Percentiles rank a stretch among this genome's conserved stretches.
These are phyloP conservation scores for Grifola frondosa DNA, from an alignment of 1,284 basidiomycete genomes.

Conservation along the genomic window DNA sequence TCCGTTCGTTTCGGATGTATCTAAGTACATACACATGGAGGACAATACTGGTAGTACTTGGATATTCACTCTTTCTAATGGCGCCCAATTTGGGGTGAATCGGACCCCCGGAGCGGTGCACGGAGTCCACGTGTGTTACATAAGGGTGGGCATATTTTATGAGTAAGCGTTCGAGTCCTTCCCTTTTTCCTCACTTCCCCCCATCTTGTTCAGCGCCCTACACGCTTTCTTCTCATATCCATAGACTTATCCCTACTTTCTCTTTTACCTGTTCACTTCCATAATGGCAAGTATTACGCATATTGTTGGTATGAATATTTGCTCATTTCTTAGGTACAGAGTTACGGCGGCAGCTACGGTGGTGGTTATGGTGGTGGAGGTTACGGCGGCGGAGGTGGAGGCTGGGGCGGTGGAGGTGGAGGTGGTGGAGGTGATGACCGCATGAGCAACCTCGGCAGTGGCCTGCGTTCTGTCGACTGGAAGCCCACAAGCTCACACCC, in stretches of 20 bases:
- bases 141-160: constrained; percentile 1
- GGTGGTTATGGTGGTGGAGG: constrained; percentile 31
- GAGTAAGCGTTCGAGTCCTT: no score
- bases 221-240: no score
- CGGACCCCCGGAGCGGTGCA: constrained; percentile 1
- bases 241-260: constrained; percentile 9
- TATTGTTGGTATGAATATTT: background rate
- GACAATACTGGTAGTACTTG: no score
- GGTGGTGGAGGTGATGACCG: constrained; percentile 65
- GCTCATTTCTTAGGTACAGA: constrained; percentile 18
- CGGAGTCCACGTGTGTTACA: constrained; percentile 7
- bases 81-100: no score
- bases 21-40: no score
- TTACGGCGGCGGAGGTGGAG: constrained; percentile 45
- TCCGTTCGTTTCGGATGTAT: no score
- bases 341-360: constrained; percentile 33
- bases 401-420: constrained; percentile 55
- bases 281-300: constrained; percentile 35
- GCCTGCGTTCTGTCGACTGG: constrained; percentile 90
- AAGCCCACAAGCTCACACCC: constrained; percentile 66
- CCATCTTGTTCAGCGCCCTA: constrained; percentile 11
- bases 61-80: no score
- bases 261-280: constrained; percentile 11
- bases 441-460: constrained; percentile 84
- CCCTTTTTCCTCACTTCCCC: constrained; percentile 2